Base-by-base conservation (phyloP, 2,329 filamentous ascomycete species). In the Fusarium secorum region DNA sequence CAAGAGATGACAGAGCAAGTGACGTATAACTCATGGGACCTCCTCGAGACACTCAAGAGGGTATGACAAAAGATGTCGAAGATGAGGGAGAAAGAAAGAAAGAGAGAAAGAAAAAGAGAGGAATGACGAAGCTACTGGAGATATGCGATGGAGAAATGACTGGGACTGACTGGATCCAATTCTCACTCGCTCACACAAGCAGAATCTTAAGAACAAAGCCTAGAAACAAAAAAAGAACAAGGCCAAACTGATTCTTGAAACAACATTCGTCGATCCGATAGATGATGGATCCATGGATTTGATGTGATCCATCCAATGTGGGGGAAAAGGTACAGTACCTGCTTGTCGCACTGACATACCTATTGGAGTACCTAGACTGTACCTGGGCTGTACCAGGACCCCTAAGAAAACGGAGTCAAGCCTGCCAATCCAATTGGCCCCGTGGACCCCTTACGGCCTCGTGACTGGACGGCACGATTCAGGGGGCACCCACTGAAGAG, bases 401-500 rank as follows among this genome's bases (percentile, higher is more conserved):
- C 66, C 64, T 69, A 65, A 58, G 42, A 45, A 44, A 57, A 65
- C 58, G 44, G 51, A 63, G 46, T 46, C 69, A n/a, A 60, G 60
- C 60, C 65, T 38, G 66, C 65, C 72, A 68, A 73, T 76, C 60
- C 68, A 66, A 72, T 74, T 75, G 66, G 66, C 62, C 74, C 68
- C 76, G 77, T 79, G 77, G 73, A 73, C 51, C 60, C 64, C 41
- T 14, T 48, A 24, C 41, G 64, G 64, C 66, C 69, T 55, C 74
- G 67, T 78, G 76, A 78, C 68, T 78, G 75, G 77, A 33, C 59
- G 33, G 42, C 36, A 38, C 44, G 70, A 67, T 55, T 65, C 70
- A 72, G 30, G 46, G 41, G 51, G 48, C 55, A 70, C 45, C 68
- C 68, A 66, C 69, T 68, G 55, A 39, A 69, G 35, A 61, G 57